A percentile compares a stretch with the other conserved stretches of the same genome.
Conservation (phyloP, 2,329 filamentous ascomycete species). For the Scopulariopsis brevicaulis region DNA sequence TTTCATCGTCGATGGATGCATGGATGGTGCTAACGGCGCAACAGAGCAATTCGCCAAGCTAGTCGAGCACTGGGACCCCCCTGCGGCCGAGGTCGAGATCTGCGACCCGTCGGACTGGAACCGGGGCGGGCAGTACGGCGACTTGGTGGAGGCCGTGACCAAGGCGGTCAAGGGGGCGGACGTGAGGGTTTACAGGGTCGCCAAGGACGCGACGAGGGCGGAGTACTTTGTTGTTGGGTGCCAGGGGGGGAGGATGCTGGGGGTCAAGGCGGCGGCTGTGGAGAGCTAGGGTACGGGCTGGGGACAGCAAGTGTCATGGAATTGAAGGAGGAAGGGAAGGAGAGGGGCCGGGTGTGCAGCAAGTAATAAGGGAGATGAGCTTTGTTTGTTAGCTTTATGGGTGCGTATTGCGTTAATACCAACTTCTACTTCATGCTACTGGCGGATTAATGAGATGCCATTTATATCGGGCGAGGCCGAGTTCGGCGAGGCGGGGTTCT, state of each 20-base stretch:
- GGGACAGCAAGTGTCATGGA: background rate
- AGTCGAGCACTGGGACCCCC: constrained; percentile 44
- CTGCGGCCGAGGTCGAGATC: constrained; percentile 50
- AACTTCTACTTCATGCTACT: too few species aligned
- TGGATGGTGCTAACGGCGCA: background rate
- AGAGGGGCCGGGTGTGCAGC: too few species aligned
- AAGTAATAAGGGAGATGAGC: too few species aligned
- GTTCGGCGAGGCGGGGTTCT: too few species aligned
- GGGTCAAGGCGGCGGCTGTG: constrained; percentile 65
- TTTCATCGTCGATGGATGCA: background rate
- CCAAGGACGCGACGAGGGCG: constrained; percentile 46
- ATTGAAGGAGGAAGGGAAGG: background rate
- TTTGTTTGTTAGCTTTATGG: too few species aligned
- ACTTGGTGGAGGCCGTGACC: constrained; percentile 57
- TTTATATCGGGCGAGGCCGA: too few species aligned
- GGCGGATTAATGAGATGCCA: too few species aligned
- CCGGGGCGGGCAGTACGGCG: constrained; percentile 54
- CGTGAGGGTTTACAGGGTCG: constrained; percentile 64
- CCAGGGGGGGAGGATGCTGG: constrained; percentile 54
- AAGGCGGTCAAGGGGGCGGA: constrained; percentile 52
- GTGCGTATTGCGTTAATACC: too few species aligned
- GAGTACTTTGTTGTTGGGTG: constrained; percentile 74
- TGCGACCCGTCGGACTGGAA: constrained; percentile 65
- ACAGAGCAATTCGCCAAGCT: constrained; percentile 60
- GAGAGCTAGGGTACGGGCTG: constrained; percentile 41